Evolutionary conservation across 1,284 basidiomycete species (phyloP), one percentile per base, ranked within the genome.

Genomic region (Caloboletus firmus): DNA sequence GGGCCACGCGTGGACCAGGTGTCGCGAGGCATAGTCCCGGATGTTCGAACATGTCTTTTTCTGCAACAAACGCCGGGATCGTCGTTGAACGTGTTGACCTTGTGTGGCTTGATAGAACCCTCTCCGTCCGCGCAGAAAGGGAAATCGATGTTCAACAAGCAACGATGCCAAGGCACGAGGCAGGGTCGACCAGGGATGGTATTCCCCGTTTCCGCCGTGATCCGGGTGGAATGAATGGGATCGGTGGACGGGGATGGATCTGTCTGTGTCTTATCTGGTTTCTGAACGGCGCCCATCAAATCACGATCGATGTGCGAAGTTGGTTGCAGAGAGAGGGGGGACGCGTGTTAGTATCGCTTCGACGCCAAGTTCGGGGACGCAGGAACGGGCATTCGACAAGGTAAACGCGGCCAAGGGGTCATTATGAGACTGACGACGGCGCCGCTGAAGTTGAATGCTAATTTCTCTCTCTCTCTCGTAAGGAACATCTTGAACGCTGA

Each of bases 401-500:
- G 32, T 32, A 32, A 32, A 32, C 31, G 31, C 31, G 40, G 28
- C 26, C 32, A 37, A 56, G 40, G 40, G 30, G 47, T 51, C 28
- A 43, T n/a, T 9, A 2, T 34, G 32, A 34, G 17, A 13, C 32
- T 17, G 17, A 35, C 34, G 4, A 5, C 36, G 18, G 39, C 41
- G 63, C 52, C 63, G 64, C 66, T 67, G 64, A 10, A 40, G 48
- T 67, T 51, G 58, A 69, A 66, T 62, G 64, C 59, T 67, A 67
- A 67, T 56, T n/a, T n/a, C n/a, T 64, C 37, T 51, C 15, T 26
- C 40, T n/a, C 10, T 26, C 40, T 22, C 12, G 37, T 22, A 39
- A 39, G 26, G n/a, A 26, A 31, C 40, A 18, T 24, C 17, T 6
- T 22, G 8, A 7, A 45, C 36, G 32, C 8, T 39, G 31, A n/a